These are phyloP conservation scores for Paragyromitra xinjiangensis DNA, from an alignment of 495 filamentous ascomycete species.

Conservation along the genomic window DNA sequence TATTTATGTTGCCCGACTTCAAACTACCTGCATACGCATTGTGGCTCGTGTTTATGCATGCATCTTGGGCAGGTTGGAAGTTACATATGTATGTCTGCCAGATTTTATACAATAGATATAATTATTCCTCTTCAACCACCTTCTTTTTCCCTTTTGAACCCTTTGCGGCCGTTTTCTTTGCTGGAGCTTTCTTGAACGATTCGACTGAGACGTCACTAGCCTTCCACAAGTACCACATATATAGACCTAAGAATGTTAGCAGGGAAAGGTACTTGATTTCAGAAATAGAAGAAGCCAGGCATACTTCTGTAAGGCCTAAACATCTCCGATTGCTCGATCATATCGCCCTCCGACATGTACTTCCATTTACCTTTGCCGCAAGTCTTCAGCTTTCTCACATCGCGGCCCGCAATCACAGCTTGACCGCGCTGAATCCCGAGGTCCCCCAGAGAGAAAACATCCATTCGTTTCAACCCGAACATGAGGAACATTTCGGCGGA, in stretches of 20 bases:
- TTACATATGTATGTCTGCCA: not conserved
- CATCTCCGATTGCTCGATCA: conserved; percentile 79
- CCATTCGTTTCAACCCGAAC: conserved; percentile 88
- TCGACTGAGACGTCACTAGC: conserved; percentile 49
- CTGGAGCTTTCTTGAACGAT: conserved; percentile 30
- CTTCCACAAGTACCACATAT: conserved; percentile 53
- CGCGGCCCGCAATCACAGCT: conserved; percentile 83
- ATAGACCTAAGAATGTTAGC: conserved; percentile 32
- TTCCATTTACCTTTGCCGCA: conserved; percentile 92
- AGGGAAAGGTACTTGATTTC: not conserved
- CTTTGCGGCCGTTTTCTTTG: conserved; percentile 29
- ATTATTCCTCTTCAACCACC: conserved; percentile 7
- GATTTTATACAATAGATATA: conserved; percentile 9
- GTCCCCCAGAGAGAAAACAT: conserved; percentile 93
- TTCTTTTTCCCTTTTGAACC: not conserved
- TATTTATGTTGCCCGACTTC: not conserved
- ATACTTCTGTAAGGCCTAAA: conserved; percentile 64
- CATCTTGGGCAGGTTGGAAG: not conserved
- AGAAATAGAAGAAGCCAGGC: not conserved
- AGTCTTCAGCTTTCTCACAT: conserved; percentile 82
- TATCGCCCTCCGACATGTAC: conserved; percentile 93
- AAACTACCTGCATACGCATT: conserved; percentile 2
- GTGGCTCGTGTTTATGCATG: conserved; percentile 15
- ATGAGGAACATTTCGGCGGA: conserved; percentile 97
- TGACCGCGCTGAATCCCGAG: conserved; percentile 94